Percentiles rank a stretch among this genome's conserved stretches.
These are phyloP conservation scores for Hordeum marinum DNA, from an alignment of 176 grass and related monocot genomes.

Conservation along the genomic window DNA sequence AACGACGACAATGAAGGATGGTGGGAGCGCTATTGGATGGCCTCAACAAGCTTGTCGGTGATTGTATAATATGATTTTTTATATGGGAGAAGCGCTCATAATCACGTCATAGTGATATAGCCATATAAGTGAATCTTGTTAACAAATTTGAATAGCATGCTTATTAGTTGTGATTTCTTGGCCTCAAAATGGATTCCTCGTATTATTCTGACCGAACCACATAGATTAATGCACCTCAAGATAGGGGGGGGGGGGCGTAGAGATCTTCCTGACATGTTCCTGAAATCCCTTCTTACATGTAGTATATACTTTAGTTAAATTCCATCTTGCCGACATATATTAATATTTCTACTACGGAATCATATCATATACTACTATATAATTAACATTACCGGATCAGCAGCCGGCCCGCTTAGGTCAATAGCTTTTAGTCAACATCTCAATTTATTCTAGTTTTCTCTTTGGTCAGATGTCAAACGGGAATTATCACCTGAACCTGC, in stretches of 20 bases:
- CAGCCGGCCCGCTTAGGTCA: not conserved
- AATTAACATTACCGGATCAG: not conserved
- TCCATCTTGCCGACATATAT: not conserved
- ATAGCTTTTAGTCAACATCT: not conserved
- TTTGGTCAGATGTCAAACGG: not conserved
- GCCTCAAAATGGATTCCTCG: no score
- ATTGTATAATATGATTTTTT: no score
- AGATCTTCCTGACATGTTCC: not conserved
- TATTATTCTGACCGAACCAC: not conserved
- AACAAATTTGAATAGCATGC: no score
- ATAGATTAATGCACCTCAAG: slow-evolving; percentile 1
- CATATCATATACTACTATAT: not conserved
- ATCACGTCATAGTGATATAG: no score
- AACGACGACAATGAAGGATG: no score
- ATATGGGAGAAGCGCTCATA: no score
- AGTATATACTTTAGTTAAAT: not conserved
- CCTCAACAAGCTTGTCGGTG: no score
- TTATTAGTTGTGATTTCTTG: no score
- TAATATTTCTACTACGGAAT: not conserved
- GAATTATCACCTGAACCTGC: not conserved
- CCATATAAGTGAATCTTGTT: no score
- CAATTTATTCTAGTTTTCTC: not conserved
- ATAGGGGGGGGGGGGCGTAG: not conserved
- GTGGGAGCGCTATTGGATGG: no score
- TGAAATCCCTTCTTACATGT: not conserved